phyloP scores from a whole-genome alignment of 1,284 basidiomycete species.

The Phlebopus sp. region DNA sequence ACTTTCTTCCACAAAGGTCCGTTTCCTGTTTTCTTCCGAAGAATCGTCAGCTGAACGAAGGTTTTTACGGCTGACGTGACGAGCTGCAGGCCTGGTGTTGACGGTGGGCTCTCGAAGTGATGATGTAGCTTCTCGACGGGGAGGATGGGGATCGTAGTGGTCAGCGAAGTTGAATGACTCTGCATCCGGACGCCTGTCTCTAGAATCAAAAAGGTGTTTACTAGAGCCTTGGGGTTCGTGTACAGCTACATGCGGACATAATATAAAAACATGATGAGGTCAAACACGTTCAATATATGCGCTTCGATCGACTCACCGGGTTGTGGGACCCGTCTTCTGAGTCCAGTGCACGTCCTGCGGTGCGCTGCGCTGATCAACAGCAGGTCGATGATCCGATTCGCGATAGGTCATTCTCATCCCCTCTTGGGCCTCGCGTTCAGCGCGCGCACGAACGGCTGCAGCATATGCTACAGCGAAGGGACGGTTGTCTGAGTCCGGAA shows the following conservation, averaged over 20 bases:
- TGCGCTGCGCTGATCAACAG: slow-evolving; percentile 27
- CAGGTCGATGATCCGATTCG: slow-evolving; percentile 23
- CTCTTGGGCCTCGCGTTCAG: slow-evolving; percentile 43
- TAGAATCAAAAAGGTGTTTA: slow-evolving; percentile 12
- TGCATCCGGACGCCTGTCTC: slow-evolving; percentile 16
- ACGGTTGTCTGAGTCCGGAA: slow-evolving; percentile 73
- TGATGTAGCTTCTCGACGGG: slow-evolving; percentile 18
- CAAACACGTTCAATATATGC: slow-evolving; percentile 21
- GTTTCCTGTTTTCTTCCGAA: slow-evolving; percentile 36
- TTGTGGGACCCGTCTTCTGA: slow-evolving; percentile 34
- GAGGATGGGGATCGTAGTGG: slow-evolving; percentile 35
- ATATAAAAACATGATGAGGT: slow-evolving; percentile 25
- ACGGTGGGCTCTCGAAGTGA: slow-evolving; percentile 19
- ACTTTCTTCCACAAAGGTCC: slow-evolving; percentile 40
- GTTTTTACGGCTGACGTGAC: slow-evolving; percentile 26
- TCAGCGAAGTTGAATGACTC: slow-evolving; percentile 28
- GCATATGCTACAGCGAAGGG: slow-evolving; percentile 84
- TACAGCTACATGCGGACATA: slow-evolving; percentile 22
- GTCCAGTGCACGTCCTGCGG: slow-evolving; percentile 24
- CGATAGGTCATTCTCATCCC: slow-evolving; percentile 27
- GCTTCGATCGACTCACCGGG: slow-evolving; percentile 29
- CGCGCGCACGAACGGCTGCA: slow-evolving; percentile 53
- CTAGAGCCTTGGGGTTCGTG: slow-evolving; percentile 19
- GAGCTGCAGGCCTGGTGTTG: slow-evolving; percentile 13
- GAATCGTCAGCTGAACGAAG: slow-evolving; percentile 12